Conservation (phyloP, 2,329 filamentous ascomycete genomes). For the Cladosporium sp. region DNA sequence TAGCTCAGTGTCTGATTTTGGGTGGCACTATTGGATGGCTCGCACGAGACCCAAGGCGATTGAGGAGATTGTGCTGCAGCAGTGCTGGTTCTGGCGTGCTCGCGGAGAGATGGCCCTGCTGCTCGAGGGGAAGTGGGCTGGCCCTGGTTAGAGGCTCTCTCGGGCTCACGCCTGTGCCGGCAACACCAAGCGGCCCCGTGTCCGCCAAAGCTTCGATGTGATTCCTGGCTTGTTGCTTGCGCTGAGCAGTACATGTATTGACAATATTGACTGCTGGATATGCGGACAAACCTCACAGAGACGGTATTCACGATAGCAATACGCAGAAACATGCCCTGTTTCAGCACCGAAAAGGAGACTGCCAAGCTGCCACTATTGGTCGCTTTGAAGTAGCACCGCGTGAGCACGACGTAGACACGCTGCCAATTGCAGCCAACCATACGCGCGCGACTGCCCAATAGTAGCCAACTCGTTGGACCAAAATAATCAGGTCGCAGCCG, state of each 20-base stretch:
- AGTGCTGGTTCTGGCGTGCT: not conserved
- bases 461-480: too few species aligned
- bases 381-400: not conserved
- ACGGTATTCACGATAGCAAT: not conserved
- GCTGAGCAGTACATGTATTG: too few species aligned
- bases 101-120: not conserved
- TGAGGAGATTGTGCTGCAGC: not conserved
- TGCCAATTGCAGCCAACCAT: not conserved
- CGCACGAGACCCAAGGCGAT: not conserved
- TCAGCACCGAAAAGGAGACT: not conserved
- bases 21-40: not conserved
- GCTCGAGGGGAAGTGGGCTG: slow-evolving; percentile 1
- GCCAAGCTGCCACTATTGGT: slow-evolving; percentile 5
- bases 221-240: too few species aligned
- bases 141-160: not conserved
- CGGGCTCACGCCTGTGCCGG: too few species aligned
- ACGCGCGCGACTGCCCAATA: slow-evolving; percentile 1
- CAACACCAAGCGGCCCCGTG: too few species aligned
- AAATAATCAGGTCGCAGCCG: too few species aligned
- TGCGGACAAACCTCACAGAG: not conserved
- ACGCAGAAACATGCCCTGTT: slow-evolving; percentile 1
- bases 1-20: not conserved
- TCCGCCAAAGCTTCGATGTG: too few species aligned
- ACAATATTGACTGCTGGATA: too few species aligned
- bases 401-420: not conserved